A percentile compares a stretch with the other conserved stretches of the same genome.
phyloP scores from a whole-genome alignment of 805 yeast genomes.

The Cyberlindnera maritima region DNA sequence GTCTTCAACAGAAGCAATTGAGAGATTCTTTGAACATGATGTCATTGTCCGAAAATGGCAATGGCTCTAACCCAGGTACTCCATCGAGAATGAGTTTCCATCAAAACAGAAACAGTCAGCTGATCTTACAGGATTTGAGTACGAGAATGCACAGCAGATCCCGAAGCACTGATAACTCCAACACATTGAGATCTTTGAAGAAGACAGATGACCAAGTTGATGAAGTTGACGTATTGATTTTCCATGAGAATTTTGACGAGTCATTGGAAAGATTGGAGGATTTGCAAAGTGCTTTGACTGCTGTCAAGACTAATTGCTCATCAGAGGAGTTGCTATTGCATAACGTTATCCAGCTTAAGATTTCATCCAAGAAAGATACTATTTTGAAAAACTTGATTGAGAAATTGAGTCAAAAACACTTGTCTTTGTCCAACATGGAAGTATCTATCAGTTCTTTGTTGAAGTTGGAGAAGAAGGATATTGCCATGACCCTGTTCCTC shows the following conservation, averaged over 20 bases:
- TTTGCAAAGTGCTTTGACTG: conserved; percentile 32
- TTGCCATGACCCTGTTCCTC: conserved; percentile 48
- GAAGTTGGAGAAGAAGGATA: conserved; percentile 41
- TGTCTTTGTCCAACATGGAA: conserved; percentile 29
- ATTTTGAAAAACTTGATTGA: conserved; percentile 35
- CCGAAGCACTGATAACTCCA: conserved; percentile 46
- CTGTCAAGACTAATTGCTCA: conserved; percentile 17
- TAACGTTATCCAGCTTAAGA: conserved; percentile 33
- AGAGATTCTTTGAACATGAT: conserved; percentile 44
- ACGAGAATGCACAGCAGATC: conserved; percentile 61
- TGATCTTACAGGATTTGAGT: conserved; percentile 53
- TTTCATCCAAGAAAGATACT: conserved; percentile 30
- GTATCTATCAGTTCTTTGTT: conserved; percentile 31
- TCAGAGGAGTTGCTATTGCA: conserved; percentile 29
- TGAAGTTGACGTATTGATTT: conserved; percentile 64
- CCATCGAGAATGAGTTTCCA: conserved; percentile 28
- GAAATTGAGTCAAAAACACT: conserved; percentile 28
- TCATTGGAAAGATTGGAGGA: conserved; percentile 35
- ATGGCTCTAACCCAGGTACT: conserved; percentile 23
- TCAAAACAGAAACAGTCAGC: conserved; percentile 32
- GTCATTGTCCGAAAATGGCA: conserved; percentile 27
- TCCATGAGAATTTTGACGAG: conserved; percentile 52
- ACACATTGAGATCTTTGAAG: conserved; percentile 44
- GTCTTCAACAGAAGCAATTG: conserved; percentile 39
- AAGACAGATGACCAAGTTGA: conserved; percentile 60